Evolutionary conservation across 2,329 filamentous ascomycete species (phyloP).

Genomic region (Chalaropsis thielavioides): DNA sequence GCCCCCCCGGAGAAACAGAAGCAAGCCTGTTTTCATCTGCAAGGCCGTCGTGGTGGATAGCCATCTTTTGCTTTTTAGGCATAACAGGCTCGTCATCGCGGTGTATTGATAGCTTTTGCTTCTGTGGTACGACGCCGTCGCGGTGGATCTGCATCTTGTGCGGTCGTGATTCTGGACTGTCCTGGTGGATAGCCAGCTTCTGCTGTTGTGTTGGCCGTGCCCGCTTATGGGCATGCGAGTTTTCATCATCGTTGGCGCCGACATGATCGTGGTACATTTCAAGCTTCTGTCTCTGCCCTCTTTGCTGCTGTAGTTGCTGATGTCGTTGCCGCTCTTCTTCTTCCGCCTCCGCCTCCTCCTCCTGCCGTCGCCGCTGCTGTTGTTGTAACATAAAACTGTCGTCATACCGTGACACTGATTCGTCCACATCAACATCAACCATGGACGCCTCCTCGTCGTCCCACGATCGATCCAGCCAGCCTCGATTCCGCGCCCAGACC

Average conservation of each 20-base stretch:
- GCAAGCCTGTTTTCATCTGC: constrained; percentile 8
- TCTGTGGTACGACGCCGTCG: constrained; percentile 13
- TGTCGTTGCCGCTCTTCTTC: neutral
- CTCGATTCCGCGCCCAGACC: constrained; percentile 62
- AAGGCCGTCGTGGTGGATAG: constrained; percentile 11
- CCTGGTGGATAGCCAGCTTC: constrained; percentile 7
- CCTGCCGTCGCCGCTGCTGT: too few relatives aligned
- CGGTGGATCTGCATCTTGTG: constrained; percentile 12
- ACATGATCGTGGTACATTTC: constrained; percentile 7
- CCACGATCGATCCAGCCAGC: constrained; percentile 49
- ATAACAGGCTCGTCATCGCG: constrained; percentile 14
- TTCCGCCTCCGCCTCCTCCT: neutral
- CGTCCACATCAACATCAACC: constrained; percentile 9
- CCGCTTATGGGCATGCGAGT: neutral
- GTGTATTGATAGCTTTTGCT: constrained; percentile 17
- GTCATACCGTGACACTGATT: constrained; percentile 10
- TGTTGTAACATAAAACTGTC: constrained; percentile 12
- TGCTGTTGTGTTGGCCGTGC: neutral
- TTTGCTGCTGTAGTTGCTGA: neutral
- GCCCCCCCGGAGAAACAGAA: neutral
- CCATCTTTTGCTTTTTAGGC: constrained; percentile 17
- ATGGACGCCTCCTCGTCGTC: constrained; percentile 27
- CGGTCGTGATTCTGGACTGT: constrained; percentile 5
- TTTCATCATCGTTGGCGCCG: neutral
- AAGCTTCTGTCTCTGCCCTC: constrained; percentile 4